phyloP scores from a whole-genome alignment of 2,329 filamentous ascomycete species.

The Paecilomyces niveus region DNA sequence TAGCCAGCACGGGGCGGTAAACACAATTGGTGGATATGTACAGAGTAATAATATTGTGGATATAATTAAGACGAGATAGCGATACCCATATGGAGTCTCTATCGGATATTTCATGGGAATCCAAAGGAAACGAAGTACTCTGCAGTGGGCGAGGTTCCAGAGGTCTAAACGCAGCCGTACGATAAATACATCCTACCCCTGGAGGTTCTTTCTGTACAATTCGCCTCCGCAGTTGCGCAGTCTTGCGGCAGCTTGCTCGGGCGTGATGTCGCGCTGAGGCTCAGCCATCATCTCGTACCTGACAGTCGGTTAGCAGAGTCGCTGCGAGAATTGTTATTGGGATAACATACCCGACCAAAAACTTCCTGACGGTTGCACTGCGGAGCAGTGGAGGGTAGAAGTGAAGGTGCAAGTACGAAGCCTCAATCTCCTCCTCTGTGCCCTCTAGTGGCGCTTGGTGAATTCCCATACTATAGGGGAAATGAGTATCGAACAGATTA shows the following conservation, averaged over 20 bases:
- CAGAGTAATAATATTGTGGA: background rate
- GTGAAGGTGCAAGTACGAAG: constrained; percentile 90
- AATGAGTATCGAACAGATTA: constrained; percentile 93
- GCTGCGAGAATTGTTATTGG: background rate
- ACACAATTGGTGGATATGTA: background rate
- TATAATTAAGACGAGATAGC: background rate
- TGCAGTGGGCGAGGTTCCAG: background rate
- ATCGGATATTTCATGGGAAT: background rate
- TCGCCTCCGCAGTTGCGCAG: constrained; percentile 71
- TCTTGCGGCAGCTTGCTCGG: constrained; percentile 81
- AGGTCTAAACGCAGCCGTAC: background rate
- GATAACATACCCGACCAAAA: constrained; percentile 65
- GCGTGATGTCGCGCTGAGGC: constrained; percentile 96
- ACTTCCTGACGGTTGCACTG: constrained; percentile 91
- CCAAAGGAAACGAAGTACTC: background rate
- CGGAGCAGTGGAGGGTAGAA: constrained; percentile 93
- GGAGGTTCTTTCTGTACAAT: constrained; percentile 67
- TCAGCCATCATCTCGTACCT: constrained; percentile 90
- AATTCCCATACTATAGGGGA: constrained; percentile 94
- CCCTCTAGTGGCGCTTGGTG: constrained; percentile 89
- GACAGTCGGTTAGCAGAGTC: constrained; percentile 6
- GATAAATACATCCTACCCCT: constrained; percentile 1
- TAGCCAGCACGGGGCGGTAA: background rate
- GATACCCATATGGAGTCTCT: background rate
- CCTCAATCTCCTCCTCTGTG: constrained; percentile 73